phyloP scores from a whole-genome alignment of 176 grass and related monocot genomes.

The Carex scoparia region DNA sequence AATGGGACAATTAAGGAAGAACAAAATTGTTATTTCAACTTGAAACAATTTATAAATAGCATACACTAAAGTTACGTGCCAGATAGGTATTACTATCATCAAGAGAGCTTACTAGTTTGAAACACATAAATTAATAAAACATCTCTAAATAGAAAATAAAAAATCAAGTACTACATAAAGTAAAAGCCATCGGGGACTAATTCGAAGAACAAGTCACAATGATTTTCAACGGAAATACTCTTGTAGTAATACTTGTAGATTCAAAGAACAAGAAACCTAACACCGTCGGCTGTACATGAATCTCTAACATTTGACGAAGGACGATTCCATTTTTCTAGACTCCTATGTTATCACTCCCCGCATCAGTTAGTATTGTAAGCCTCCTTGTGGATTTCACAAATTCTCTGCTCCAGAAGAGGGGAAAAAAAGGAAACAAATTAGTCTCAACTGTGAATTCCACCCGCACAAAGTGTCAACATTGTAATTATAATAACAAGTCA shows the following conservation, averaged over 20 bases:
- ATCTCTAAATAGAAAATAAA: slow-evolving; percentile 13
- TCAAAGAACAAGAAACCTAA: slow-evolving; percentile 8
- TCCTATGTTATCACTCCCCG: slow-evolving; percentile 48
- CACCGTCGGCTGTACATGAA: slow-evolving; percentile 19
- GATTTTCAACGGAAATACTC: slow-evolving; percentile 12
- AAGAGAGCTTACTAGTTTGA: background rate
- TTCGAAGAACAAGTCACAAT: slow-evolving; percentile 26
- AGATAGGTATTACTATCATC: slow-evolving; percentile 2
- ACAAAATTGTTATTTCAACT: slow-evolving; percentile 1
- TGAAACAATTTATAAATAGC: background rate
- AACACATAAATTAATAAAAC: background rate
- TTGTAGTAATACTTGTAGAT: slow-evolving; percentile 24
- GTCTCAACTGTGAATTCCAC: background rate
- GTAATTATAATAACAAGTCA: background rate
- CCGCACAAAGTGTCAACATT: background rate
- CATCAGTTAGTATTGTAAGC: slow-evolving; percentile 67
- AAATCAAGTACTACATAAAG: background rate
- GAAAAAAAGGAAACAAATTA: background rate
- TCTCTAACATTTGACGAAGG: slow-evolving; percentile 17
- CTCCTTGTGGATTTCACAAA: slow-evolving; percentile 75
- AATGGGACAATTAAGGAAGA: background rate
- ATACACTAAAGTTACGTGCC: background rate
- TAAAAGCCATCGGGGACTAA: slow-evolving; percentile 8
- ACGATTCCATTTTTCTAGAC: slow-evolving; percentile 16
- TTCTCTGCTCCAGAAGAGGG: slow-evolving; percentile 41